A percentile compares a stretch with the other conserved stretches of the same genome.
These are phyloP conservation scores for Saprolegnia diclina DNA, from an alignment of 352 stramenopile genomes.

Conservation along the genomic window DNA sequence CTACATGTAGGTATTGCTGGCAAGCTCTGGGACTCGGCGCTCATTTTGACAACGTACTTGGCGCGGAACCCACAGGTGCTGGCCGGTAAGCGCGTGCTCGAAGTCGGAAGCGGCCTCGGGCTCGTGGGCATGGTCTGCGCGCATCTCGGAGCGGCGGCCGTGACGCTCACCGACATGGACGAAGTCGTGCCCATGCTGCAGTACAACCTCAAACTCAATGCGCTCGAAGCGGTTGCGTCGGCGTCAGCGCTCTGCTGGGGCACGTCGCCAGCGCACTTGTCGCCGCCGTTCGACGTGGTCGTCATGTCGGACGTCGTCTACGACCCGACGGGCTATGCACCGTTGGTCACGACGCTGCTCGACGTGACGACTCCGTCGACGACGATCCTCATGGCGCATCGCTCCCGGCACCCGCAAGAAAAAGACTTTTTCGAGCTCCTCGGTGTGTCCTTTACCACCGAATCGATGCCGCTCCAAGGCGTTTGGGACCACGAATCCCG, in stretches of 20 bases:
- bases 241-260: conserved; percentile 57
- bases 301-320: conserved; percentile 79
- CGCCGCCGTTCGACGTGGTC: conserved; percentile 49
- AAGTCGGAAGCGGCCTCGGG: conserved; percentile 66
- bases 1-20: conserved; percentile 63
- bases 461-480: conserved; percentile 1
- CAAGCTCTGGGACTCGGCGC: conserved; percentile 80
- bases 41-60: conserved; percentile 66
- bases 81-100: conserved; percentile 44
- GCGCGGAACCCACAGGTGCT: conserved; percentile 37
- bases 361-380: conserved; percentile 39
- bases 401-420: conserved; percentile 73
- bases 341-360: conserved; percentile 53
- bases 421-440: conserved; percentile 74
- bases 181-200: conserved; percentile 66
- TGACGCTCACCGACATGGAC: conserved; percentile 70
- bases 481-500: conserved; percentile 22
- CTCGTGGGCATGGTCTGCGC: conserved; percentile 72
- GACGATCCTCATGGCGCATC: conserved; percentile 66
- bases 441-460: conserved; percentile 23
- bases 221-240: conserved; percentile 14
- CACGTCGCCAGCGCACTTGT: conserved; percentile 35
- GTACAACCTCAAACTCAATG: conserved; percentile 77
- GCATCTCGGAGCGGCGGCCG: conserved; percentile 44
- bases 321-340: conserved; percentile 53